Evolutionary conservation across 1,284 basidiomycete species (phyloP).

Genomic region (Papiliotrema terrestris): DNA sequence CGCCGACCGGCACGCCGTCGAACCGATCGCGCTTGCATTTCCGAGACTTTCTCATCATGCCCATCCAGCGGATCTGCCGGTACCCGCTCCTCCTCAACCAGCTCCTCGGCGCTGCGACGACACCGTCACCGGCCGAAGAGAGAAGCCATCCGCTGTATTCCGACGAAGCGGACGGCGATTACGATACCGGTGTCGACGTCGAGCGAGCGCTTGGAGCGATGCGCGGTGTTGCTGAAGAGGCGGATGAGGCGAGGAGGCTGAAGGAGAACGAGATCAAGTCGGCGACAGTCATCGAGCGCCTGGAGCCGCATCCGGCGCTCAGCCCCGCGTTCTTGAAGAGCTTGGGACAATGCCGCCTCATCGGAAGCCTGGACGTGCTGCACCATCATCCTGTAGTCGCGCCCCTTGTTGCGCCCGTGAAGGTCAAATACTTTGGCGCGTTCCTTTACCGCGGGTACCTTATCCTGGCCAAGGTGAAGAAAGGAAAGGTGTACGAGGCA

Average conservation of each 20-base stretch:
- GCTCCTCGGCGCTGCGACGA: conserved; percentile 51
- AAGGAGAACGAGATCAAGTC: conserved; percentile 67
- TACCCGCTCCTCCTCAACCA: conserved; percentile 83
- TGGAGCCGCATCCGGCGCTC: conserved; percentile 50
- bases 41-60: conserved; percentile 82
- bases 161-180: conserved; percentile 13
- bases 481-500: conserved; percentile 75
- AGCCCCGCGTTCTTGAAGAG: conserved; percentile 59
- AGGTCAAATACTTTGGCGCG: conserved; percentile 79
- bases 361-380: conserved; percentile 78
- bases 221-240: conserved; percentile 59
- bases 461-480: conserved; percentile 77
- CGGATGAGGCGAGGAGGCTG: conserved; percentile 55
- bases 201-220: conserved; percentile 49
- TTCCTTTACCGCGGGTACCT: conserved; percentile 85
- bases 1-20: conserved; percentile 7
- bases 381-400: conserved; percentile 56
- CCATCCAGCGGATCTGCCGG: conserved; percentile 82
- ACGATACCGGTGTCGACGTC: conserved; percentile 39
- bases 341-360: conserved; percentile 68
- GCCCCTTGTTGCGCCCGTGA: conserved; percentile 53
- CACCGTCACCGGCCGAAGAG: conserved; percentile 9
- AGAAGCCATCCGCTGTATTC: conserved; percentile 23
- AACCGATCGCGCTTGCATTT: conserved; percentile 51
- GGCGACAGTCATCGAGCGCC: conserved; percentile 64